These are phyloP conservation scores for Talaromyces sp. DNA, from an alignment of 2,329 filamentous ascomycete species.

Conservation along the genomic window DNA sequence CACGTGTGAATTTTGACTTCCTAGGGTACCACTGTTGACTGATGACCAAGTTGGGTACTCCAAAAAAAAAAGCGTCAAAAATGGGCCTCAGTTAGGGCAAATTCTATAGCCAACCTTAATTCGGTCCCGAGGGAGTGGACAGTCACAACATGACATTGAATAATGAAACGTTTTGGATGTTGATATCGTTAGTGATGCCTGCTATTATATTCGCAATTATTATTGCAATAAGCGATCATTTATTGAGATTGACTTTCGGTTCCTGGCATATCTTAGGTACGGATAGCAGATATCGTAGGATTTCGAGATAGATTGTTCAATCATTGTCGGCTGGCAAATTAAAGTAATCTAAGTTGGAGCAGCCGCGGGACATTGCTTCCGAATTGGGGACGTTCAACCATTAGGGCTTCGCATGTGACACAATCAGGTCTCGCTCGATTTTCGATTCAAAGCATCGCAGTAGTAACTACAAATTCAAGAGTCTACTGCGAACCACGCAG, in stretches of 20 bases:
- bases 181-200: neutral
- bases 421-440: neutral
- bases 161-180: no score
- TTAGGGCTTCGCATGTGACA: neutral
- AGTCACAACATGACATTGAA: no score
- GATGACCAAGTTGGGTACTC: neutral
- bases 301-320: neutral
- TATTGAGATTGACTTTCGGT: conserved; percentile 15
- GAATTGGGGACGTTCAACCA: neutral
- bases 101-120: neutral
- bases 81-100: neutral
- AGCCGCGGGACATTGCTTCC: neutral
- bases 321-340: neutral
- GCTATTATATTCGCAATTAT: neutral
- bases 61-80: neutral
- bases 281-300: neutral
- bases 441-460: no score
- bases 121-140: neutral
- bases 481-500: neutral
- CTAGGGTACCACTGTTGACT: no score
- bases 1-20: neutral
- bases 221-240: neutral
- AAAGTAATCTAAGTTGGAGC: conserved; percentile 3
- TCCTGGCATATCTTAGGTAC: conserved; percentile 2
- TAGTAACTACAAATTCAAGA: neutral